A percentile compares a stretch with the other conserved stretches of the same genome.
phyloP scores from a whole-genome alignment of 169 alveolate genomes.

The Cystoisospora suis region DNA sequence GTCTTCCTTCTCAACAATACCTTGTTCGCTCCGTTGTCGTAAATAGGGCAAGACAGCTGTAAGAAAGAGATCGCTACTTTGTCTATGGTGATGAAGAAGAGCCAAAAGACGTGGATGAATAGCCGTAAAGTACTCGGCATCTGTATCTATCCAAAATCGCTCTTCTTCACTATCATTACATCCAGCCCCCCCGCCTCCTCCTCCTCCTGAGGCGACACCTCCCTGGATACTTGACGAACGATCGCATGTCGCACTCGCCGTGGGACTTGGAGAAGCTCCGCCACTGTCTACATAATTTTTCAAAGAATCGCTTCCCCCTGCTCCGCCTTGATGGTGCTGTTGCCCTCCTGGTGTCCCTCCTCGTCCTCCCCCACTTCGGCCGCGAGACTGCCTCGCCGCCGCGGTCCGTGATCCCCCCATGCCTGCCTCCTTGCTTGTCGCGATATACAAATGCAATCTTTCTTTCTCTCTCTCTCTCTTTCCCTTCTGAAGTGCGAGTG shows the following conservation, averaged over 20 bases:
- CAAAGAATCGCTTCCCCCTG: too few relatives aligned
- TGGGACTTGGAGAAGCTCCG: neutral
- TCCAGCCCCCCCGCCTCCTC: neutral
- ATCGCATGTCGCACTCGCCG: slow-evolving; percentile 11
- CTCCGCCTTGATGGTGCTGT: neutral
- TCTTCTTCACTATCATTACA: slow-evolving; percentile 52
- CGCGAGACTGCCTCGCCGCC: slow-evolving; percentile 8
- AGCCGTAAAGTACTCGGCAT: slow-evolving; percentile 17
- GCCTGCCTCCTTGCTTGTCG: too few relatives aligned
- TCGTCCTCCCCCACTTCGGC: neutral
- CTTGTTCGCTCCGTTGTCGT: neutral
- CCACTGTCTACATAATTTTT: too few relatives aligned
- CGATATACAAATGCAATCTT: too few relatives aligned
- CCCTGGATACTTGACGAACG: too few relatives aligned
- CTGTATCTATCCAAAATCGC: slow-evolving; percentile 27
- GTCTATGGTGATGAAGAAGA: slow-evolving; percentile 59
- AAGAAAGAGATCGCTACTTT: slow-evolving; percentile 30
- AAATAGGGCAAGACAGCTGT: slow-evolving; percentile 40
- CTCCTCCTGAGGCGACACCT: neutral
- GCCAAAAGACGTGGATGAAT: slow-evolving; percentile 58
- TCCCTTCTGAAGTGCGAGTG: too few relatives aligned
- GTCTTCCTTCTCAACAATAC: neutral
- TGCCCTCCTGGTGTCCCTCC: neutral
- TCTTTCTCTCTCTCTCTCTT: too few relatives aligned
- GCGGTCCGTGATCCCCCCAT: too few relatives aligned